A percentile compares a stretch with the other conserved stretches of the same genome.
These are phyloP conservation scores for Inonotus hispidus DNA, from an alignment of 1,284 basidiomycete genomes.

Conservation along the genomic window DNA sequence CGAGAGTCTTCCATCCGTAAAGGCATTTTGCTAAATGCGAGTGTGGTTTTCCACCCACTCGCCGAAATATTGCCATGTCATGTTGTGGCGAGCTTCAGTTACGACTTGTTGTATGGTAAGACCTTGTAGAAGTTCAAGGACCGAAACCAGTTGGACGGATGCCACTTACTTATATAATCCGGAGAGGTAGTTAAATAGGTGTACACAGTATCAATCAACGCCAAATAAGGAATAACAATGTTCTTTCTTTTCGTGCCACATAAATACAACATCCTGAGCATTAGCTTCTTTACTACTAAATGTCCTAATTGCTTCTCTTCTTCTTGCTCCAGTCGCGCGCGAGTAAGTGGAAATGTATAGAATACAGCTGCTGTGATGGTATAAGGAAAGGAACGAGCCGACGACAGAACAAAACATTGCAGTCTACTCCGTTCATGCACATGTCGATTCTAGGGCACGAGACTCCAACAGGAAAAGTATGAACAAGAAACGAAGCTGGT, in stretches of 20 bases:
- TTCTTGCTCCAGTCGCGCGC: constrained; percentile 2
- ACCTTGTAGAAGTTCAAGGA: too few relatives aligned
- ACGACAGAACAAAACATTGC: constrained; percentile 1
- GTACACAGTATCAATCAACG: background rate
- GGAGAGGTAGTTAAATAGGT: too few relatives aligned
- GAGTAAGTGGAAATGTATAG: constrained; percentile 13
- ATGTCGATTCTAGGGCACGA: constrained; percentile 2
- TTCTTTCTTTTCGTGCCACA: constrained; percentile 1
- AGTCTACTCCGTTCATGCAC: constrained; percentile 8
- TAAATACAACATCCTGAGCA: constrained; percentile 8
- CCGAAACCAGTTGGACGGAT: too few relatives aligned
- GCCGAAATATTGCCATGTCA: too few relatives aligned
- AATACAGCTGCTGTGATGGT: constrained; percentile 16
- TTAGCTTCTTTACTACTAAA: constrained; percentile 18
- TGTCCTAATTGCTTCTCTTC: constrained; percentile 14
- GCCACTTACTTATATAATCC: too few relatives aligned
- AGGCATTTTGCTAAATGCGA: too few relatives aligned
- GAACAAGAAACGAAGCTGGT: background rate
- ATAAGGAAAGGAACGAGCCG: constrained; percentile 6
- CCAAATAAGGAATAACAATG: background rate
- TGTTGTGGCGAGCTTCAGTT: too few relatives aligned
- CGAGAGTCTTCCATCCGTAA: too few relatives aligned
- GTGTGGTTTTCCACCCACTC: too few relatives aligned
- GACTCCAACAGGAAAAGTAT: background rate
- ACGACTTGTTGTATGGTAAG: too few relatives aligned